phyloP scores from a whole-genome alignment of 1,284 basidiomycete genomes.

The Tetrapyrgos nigripes region DNA sequence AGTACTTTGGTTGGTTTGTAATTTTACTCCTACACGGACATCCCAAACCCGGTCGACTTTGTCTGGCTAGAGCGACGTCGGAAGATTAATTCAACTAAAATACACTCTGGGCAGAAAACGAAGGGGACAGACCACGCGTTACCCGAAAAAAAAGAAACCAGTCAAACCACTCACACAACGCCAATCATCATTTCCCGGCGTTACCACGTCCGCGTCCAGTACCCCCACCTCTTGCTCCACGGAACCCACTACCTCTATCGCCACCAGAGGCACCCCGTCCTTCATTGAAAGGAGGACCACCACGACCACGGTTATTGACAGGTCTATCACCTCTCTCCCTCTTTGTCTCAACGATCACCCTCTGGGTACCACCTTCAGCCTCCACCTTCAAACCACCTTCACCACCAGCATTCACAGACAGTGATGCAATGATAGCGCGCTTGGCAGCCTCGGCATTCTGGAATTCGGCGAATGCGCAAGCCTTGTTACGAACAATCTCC shows the following conservation, averaged over 20 bases:
- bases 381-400: constrained; percentile 89
- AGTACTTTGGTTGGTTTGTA: too few species aligned
- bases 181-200: neutral
- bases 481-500: constrained; percentile 88
- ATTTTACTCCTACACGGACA: too few species aligned
- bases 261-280: constrained; percentile 42
- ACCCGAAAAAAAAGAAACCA: neutral
- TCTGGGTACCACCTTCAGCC: constrained; percentile 52
- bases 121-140: neutral
- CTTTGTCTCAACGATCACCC: constrained; percentile 85
- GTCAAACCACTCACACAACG: neutral
- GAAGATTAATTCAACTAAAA: too few species aligned
- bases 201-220: constrained; percentile 29
- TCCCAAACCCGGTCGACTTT: too few species aligned
- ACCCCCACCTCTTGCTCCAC: constrained; percentile 33
- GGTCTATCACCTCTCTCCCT: constrained; percentile 87
- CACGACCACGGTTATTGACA: constrained; percentile 52
- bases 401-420: constrained; percentile 73
- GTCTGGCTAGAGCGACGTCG: too few species aligned
- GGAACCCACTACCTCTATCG: constrained; percentile 31
- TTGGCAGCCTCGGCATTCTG: constrained; percentile 78
- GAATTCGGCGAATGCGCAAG: constrained; percentile 97
- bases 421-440: constrained; percentile 81
- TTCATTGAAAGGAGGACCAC: constrained; percentile 45
- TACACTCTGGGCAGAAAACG: too few species aligned